Percentiles rank a stretch among this genome's conserved stretches.
Evolutionary conservation across 192 early-diverging fungal genomes (phyloP).

Genomic region (Funneliformis mosseae): DNA sequence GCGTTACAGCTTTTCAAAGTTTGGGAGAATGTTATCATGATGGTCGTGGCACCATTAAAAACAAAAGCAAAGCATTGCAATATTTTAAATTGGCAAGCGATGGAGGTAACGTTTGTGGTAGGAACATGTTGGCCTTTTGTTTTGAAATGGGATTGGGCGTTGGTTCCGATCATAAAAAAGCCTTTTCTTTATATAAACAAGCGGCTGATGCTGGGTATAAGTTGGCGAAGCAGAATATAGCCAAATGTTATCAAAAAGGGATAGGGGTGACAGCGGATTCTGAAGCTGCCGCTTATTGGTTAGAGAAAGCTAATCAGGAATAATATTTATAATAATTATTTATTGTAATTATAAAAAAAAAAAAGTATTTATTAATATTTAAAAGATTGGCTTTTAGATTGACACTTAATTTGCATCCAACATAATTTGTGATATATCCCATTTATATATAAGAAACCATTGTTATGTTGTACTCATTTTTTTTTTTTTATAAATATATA

Average conservation of each 20-base stretch:
- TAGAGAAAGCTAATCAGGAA: slow-evolving; percentile 34
- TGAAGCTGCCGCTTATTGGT: slow-evolving; percentile 60
- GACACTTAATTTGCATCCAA: too few species aligned
- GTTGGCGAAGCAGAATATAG: slow-evolving; percentile 54
- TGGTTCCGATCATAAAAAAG: slow-evolving; percentile 46
- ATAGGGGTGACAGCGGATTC: slow-evolving; percentile 39
- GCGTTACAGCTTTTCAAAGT: slow-evolving; percentile 35
- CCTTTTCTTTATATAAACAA: slow-evolving; percentile 59
- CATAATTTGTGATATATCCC: too few species aligned
- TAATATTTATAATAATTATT: too few species aligned
- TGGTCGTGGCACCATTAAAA: slow-evolving; percentile 36
- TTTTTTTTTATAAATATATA: too few species aligned
- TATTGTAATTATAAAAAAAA: too few species aligned
- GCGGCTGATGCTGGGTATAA: slow-evolving; percentile 70
- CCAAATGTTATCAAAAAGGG: slow-evolving; percentile 63
- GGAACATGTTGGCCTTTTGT: slow-evolving; percentile 58
- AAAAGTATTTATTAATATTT: too few species aligned
- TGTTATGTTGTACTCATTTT: too few species aligned
- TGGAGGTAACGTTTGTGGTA: slow-evolving; percentile 62
- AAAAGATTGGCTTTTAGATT: too few species aligned
- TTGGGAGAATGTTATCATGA: slow-evolving; percentile 59
- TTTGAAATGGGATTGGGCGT: slow-evolving; percentile 57
- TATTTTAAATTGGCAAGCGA: slow-evolving; percentile 61
- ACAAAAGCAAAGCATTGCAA: slow-evolving; percentile 49
- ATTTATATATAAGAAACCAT: too few species aligned